Percentiles rank a stretch among this genome's conserved stretches.
Evolutionary conservation across 768 basidiomycete species (phyloP).

Genomic region (Peribolospora kevripleyi): DNA sequence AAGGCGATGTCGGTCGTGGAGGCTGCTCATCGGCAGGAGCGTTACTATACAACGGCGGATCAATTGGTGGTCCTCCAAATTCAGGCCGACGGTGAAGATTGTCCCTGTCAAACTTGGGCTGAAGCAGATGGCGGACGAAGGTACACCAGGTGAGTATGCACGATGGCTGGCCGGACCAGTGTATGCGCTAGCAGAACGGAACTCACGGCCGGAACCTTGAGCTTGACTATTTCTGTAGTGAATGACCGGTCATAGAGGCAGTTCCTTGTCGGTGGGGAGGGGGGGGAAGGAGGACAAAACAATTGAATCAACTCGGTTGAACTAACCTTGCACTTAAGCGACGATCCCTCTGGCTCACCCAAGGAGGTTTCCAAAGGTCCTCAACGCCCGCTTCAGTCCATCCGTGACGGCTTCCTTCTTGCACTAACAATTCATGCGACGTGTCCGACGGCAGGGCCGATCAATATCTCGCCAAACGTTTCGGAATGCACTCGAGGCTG

Average conservation of each 20-base stretch:
- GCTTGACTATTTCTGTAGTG: constrained; percentile 56
- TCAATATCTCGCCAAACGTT: neutral
- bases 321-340: no score
- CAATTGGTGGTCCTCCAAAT: no score
- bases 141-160: no score
- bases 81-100: constrained; percentile 1
- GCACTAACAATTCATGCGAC: constrained; percentile 31
- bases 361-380: constrained; percentile 79
- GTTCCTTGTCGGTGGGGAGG: constrained; percentile 22
- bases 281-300: no score
- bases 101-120: constrained; percentile 13
- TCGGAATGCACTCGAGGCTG: neutral
- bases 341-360: constrained; percentile 21
- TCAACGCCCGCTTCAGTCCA: constrained; percentile 64
- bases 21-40: no score
- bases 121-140: neutral
- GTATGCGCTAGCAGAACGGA: no score
- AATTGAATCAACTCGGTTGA: no score
- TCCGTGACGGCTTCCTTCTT: constrained; percentile 98
- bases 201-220: constrained; percentile 59
- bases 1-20: no score
- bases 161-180: neutral
- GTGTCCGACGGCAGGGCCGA: neutral
- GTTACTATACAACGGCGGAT: no score
- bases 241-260: constrained; percentile 93